phyloP scores from a whole-genome alignment of 345 rosid genomes.

The Rhodamnia argentea region DNA sequence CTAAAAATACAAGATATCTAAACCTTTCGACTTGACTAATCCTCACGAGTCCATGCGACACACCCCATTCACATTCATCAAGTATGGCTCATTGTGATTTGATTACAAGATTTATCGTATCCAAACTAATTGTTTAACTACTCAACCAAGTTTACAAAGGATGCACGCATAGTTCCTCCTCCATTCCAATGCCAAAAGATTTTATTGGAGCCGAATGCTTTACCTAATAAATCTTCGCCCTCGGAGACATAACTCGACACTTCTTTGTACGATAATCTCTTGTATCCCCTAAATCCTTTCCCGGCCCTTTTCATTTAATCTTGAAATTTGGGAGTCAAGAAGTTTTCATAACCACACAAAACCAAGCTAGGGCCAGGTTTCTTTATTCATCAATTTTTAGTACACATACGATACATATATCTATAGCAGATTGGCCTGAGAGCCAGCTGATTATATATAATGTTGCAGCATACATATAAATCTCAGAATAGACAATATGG shows the following conservation, averaged over 20 bases:
- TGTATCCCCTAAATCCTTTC: neutral
- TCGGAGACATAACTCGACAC: neutral
- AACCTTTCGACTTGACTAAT: neutral
- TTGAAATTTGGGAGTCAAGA: neutral
- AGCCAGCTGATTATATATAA: neutral
- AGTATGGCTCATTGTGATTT: neutral
- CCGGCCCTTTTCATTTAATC: neutral
- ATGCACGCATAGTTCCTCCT: neutral
- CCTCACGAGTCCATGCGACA: neutral
- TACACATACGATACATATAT: neutral
- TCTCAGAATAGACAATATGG: neutral
- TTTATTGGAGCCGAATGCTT: neutral
- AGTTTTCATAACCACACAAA: neutral
- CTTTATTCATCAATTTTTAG: neutral
- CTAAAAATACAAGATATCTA: neutral
- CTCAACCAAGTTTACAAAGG: neutral
- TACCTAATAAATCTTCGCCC: neutral
- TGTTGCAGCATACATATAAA: neutral
- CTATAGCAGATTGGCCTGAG: neutral
- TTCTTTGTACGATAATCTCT: neutral
- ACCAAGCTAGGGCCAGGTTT: neutral
- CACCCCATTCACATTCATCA: neutral
- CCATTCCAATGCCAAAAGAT: neutral
- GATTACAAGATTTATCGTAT: neutral
- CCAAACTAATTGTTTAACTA: neutral